Evolutionary conservation across 331 rosid species (phyloP).

Genomic region (Ulmus americana): DNA sequence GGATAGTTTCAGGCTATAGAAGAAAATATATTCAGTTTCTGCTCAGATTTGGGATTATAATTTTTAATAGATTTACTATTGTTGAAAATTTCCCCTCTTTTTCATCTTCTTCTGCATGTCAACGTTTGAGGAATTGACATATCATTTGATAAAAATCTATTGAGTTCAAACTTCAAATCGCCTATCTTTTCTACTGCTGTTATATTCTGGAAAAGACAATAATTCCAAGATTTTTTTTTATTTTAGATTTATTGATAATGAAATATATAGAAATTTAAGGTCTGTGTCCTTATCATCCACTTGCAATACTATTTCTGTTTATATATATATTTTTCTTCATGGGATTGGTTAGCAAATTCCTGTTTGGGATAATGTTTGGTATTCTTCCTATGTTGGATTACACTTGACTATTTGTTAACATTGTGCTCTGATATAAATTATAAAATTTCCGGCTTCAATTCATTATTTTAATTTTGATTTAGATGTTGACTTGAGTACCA

Average conservation of each 20-base stretch:
- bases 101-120: background rate
- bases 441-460: background rate
- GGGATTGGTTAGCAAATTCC: no score
- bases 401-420: no score
- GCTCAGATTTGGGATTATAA: background rate
- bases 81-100: background rate
- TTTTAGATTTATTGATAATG: background rate
- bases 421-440: background rate
- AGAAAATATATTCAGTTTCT: background rate
- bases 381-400: no score
- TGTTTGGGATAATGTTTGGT: no score
- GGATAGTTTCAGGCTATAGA: background rate
- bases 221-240: background rate
- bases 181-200: no score
- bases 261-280: no score
- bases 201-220: conserved; percentile 4
- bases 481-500: background rate
- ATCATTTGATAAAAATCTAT: background rate
- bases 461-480: background rate
- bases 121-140: background rate
- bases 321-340: no score
- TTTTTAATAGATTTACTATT: background rate
- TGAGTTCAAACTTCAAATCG: background rate
- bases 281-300: no score
- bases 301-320: no score